phyloP scores from a whole-genome alignment of 2,329 filamentous ascomycete genomes.

The Talaromyces sp. region DNA sequence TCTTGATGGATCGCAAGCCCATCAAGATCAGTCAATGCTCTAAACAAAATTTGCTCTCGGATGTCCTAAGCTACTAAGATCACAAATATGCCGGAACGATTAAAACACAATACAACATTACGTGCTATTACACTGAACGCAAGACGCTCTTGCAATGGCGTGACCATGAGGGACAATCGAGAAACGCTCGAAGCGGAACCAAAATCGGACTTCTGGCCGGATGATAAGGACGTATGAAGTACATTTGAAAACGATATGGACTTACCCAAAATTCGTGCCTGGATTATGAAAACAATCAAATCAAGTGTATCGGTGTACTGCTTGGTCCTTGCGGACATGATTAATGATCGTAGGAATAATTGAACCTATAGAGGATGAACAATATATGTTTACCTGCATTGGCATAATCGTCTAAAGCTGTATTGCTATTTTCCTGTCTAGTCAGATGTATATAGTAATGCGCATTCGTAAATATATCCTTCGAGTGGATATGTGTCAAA shows the following conservation, averaged over 20 bases:
- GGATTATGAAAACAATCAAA: neutral
- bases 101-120: constrained; percentile 1
- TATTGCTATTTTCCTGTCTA: neutral
- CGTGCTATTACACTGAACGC: constrained; percentile 20
- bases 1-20: too few species aligned
- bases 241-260: too few species aligned
- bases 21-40: neutral
- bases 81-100: neutral
- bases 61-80: neutral
- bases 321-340: too few species aligned
- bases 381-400: neutral
- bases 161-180: neutral
- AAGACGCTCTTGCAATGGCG: constrained; percentile 18
- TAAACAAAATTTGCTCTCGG: neutral
- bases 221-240: neutral
- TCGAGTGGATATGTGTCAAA: neutral
- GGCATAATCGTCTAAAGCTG: neutral
- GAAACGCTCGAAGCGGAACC: neutral
- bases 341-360: too few species aligned
- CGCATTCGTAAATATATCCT: neutral
- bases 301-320: neutral
- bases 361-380: too few species aligned
- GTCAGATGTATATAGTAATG: neutral
- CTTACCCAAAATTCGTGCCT: neutral
- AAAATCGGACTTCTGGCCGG: neutral